phyloP scores from a whole-genome alignment of 805 yeast genomes.

The Kurtzmaniella fragi region DNA sequence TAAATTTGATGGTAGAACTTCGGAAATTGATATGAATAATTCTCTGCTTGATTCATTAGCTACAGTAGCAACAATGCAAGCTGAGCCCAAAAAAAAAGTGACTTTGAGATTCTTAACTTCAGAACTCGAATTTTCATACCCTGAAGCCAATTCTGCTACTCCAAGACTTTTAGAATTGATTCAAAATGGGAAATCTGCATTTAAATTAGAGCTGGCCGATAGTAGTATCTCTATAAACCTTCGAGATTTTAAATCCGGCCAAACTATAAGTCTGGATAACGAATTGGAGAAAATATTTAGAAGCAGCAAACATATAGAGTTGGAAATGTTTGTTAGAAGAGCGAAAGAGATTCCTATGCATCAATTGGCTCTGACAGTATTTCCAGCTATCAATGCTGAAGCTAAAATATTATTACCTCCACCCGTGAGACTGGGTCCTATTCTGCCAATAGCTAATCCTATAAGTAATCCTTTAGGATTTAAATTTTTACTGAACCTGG shows the following conservation, averaged over 20 bases:
- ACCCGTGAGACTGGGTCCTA: slow-evolving; percentile 14
- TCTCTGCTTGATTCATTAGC: slow-evolving; percentile 25
- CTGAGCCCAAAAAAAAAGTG: slow-evolving; percentile 24
- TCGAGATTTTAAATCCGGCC: slow-evolving; percentile 19
- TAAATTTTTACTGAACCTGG: slow-evolving; percentile 17
- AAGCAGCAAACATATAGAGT: slow-evolving; percentile 24
- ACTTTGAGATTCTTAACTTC: slow-evolving; percentile 48
- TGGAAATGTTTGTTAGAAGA: slow-evolving; percentile 33
- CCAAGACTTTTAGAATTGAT: slow-evolving; percentile 78
- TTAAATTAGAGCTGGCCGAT: slow-evolving; percentile 30
- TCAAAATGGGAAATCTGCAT: slow-evolving; percentile 71
- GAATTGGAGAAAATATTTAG: slow-evolving; percentile 36
- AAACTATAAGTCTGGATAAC: slow-evolving; percentile 24
- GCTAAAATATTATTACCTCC: slow-evolving; percentile 31
- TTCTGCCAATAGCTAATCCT: slow-evolving; percentile 9
- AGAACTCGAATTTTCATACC: slow-evolving; percentile 60
- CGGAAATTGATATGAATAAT: neutral
- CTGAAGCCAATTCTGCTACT: slow-evolving; percentile 62
- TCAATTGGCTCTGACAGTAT: slow-evolving; percentile 30
- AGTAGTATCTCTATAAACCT: slow-evolving; percentile 15
- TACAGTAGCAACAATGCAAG: slow-evolving; percentile 25
- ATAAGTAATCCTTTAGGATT: slow-evolving; percentile 4
- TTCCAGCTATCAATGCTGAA: slow-evolving; percentile 13
- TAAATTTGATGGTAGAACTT: slow-evolving; percentile 16
- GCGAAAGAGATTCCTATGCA: slow-evolving; percentile 31